Evolutionary conservation across 257 asterid genomes (phyloP).

Genomic region (Nicotiana tabacum): DNA sequence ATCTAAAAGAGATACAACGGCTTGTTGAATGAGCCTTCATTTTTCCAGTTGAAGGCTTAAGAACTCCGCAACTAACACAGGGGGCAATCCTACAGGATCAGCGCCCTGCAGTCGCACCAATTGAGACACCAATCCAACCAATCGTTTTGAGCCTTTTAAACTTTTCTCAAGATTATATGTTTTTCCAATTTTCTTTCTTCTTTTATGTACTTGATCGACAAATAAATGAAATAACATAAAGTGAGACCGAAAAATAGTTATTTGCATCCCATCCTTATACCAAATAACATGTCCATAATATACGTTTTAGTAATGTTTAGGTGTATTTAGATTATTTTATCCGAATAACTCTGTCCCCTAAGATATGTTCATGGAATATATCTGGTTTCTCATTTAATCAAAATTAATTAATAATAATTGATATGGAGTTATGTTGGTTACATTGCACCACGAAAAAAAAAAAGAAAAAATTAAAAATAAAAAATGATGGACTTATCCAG

Average conservation of each 20-base stretch:
- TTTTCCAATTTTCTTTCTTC: background rate
- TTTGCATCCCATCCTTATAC: background rate
- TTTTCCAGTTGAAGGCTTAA: background rate
- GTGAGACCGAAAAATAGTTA: background rate
- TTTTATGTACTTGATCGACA: background rate
- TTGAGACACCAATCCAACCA: background rate
- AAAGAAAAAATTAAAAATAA: background rate
- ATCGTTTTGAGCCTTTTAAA: background rate
- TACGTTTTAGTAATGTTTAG: no score
- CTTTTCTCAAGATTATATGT: background rate
- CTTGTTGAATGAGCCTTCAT: slow-evolving; percentile 32
- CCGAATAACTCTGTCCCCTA: no score
- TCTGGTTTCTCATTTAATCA: no score
- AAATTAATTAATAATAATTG: no score
- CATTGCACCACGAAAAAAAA: background rate
- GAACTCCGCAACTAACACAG: background rate
- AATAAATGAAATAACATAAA: background rate
- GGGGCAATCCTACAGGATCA: slow-evolving; percentile 6
- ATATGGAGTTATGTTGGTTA: background rate
- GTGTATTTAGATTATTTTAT: no score
- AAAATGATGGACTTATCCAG: background rate
- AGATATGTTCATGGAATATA: no score
- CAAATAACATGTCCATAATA: background rate
- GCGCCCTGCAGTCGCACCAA: slow-evolving; percentile 2
- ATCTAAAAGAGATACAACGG: slow-evolving; percentile 6